phyloP scores from a whole-genome alignment of 148 eudicot species.

The Vaccinium darrowii region DNA sequence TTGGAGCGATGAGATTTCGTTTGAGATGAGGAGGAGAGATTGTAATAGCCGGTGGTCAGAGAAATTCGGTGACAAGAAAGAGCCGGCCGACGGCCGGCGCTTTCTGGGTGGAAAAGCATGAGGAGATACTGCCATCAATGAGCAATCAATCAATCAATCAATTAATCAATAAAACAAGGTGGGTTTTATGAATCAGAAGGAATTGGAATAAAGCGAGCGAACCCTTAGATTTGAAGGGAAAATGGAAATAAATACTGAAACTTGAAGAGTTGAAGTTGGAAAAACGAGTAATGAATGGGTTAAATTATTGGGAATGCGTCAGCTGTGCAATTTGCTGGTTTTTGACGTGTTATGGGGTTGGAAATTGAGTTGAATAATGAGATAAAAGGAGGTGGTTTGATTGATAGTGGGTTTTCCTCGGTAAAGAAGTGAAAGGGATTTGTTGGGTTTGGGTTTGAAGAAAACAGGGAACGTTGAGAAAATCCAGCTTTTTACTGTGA shows the following conservation, averaged over 20 bases:
- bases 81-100: constrained; percentile 42
- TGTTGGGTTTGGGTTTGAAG: background rate
- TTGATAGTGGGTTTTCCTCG: background rate
- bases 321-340: background rate
- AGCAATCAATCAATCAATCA: background rate
- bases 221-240: no score
- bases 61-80: constrained; percentile 50
- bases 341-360: background rate
- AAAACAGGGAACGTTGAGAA: background rate
- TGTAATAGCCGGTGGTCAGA: constrained; percentile 40
- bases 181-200: background rate
- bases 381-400: background rate
- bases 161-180: background rate
- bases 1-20: constrained; percentile 41
- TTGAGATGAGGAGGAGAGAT: constrained; percentile 43
- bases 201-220: background rate
- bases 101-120: constrained; percentile 52
- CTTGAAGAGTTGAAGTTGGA: no score
- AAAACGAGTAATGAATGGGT: no score
- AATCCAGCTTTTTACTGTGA: background rate
- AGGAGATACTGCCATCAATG: constrained; percentile 58
- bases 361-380: background rate
- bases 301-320: no score
- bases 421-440: background rate
- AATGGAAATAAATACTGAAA: no score